Conservation (phyloP, 148 eudicot species). For the Silene uniflora region DNA sequence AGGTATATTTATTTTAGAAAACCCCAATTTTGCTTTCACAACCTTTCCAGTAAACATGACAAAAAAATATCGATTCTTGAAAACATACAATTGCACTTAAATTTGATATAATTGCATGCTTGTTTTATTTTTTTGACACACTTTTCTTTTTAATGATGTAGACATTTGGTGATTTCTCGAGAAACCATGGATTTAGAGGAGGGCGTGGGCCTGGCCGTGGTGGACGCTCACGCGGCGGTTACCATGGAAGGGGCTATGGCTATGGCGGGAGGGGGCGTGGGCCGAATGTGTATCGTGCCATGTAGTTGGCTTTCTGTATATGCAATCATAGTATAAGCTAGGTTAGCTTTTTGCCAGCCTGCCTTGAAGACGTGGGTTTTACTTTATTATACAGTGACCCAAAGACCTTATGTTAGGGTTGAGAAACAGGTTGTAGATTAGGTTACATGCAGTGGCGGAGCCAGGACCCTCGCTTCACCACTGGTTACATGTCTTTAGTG, state of each 20-base stretch:
- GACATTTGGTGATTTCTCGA: conserved; percentile 58
- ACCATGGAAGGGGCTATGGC: conserved; percentile 45
- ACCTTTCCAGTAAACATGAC: neutral
- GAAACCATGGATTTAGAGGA: conserved; percentile 40
- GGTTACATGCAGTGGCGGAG: too few species aligned
- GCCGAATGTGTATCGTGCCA: conserved; percentile 34
- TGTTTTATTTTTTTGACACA: neutral
- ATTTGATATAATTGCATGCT: neutral
- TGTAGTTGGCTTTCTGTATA: conserved; percentile 16
- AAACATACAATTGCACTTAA: neutral
- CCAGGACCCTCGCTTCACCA: too few species aligned
- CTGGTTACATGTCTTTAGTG: conserved; percentile 2
- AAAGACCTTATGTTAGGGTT: conserved; percentile 9
- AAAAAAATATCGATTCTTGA: neutral
- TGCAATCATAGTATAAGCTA: neutral
- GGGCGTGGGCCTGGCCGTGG: conserved; percentile 49
- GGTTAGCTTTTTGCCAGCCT: conserved; percentile 9
- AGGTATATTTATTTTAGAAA: too few species aligned
- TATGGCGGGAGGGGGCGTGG: conserved; percentile 54
- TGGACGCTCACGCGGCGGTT: conserved; percentile 45
- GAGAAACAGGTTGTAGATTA: conserved; percentile 10
- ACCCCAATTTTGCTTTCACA: too few species aligned
- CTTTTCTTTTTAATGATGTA: conserved; percentile 19
- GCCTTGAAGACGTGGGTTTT: conserved; percentile 22
- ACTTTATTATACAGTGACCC: conserved; percentile 20